These are phyloP conservation scores for barrel medic (Medicago truncatula) DNA, from an alignment of 306 rosid genomes.

Conservation along the genomic window DNA sequence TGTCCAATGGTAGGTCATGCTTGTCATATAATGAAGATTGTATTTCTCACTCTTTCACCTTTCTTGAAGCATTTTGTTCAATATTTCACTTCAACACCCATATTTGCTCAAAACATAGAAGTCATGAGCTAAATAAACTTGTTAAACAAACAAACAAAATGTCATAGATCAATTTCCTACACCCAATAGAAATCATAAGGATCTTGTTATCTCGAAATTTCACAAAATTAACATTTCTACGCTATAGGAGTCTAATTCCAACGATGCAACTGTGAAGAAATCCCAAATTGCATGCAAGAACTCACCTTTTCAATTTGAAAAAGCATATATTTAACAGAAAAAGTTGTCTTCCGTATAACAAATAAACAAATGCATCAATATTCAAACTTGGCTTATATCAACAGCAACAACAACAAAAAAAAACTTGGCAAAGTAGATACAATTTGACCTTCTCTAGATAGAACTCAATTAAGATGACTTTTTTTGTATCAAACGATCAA, in stretches of 20 bases:
- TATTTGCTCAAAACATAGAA: too few species aligned
- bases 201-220: too few species aligned
- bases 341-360: slow-evolving; percentile 29
- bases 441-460: slow-evolving; percentile 41
- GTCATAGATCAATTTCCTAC: too few species aligned
- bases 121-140: too few species aligned
- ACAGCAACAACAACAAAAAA: background rate
- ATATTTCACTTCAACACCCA: too few species aligned
- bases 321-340: slow-evolving; percentile 27
- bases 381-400: slow-evolving; percentile 16
- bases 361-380: slow-evolving; percentile 37
- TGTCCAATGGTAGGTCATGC: too few species aligned
- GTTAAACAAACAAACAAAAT: too few species aligned
- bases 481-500: slow-evolving; percentile 45
- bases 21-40: too few species aligned
- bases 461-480: slow-evolving; percentile 50
- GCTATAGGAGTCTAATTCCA: background rate
- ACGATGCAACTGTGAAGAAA: slow-evolving; percentile 2
- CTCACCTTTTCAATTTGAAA: slow-evolving; percentile 36
- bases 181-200: too few species aligned
- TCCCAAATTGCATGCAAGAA: slow-evolving; percentile 27
- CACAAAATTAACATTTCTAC: too few species aligned
- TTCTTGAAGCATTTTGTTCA: too few species aligned
- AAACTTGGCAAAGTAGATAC: slow-evolving; percentile 33
- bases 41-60: too few species aligned